Evolutionary conservation across 352 stramenopile species (phyloP).

Genomic region (Thalassiosira exigua): DNA sequence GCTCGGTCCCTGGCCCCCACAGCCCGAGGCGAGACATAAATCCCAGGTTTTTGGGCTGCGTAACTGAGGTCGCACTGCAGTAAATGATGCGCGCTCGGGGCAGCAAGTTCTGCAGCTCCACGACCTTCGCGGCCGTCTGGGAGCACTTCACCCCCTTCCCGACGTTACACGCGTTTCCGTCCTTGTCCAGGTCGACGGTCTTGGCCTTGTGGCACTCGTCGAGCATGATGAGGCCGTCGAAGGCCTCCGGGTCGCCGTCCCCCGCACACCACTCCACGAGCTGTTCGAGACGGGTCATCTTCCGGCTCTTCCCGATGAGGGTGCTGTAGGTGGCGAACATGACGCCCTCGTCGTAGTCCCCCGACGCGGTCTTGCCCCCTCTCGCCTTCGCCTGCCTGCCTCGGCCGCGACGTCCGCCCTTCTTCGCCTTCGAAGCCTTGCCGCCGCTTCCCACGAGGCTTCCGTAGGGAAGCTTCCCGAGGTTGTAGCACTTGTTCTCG

Average conservation of each 20-base stretch:
- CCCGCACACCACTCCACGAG: conserved; percentile 61
- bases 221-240: conserved; percentile 71
- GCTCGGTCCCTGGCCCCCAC: conserved; percentile 78
- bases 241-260: conserved; percentile 25
- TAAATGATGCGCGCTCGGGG: conserved; percentile 82
- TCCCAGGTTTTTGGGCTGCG: conserved; percentile 79
- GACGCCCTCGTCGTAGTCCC: conserved; percentile 44
- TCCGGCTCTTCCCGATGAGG: conserved; percentile 47
- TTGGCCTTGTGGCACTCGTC: conserved; percentile 87
- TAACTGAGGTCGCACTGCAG: conserved; percentile 81
- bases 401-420: too few species aligned
- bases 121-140: conserved; percentile 49
- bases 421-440: not conserved
- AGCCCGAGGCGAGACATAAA: conserved; percentile 85
- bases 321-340: conserved; percentile 63
- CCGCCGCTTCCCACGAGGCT: not conserved
- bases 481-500: conserved; percentile 49
- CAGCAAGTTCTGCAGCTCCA: conserved; percentile 70
- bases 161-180: conserved; percentile 43
- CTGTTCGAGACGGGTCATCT: conserved; percentile 48
- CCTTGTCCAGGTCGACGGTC: conserved; percentile 68
- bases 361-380: conserved; percentile 1
- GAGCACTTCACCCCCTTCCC: conserved; percentile 24
- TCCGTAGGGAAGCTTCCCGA: conserved; percentile 31
- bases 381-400: not conserved